phyloP scores from a whole-genome alignment of 1,284 basidiomycete species.

The Leucoagaricus sp. region DNA sequence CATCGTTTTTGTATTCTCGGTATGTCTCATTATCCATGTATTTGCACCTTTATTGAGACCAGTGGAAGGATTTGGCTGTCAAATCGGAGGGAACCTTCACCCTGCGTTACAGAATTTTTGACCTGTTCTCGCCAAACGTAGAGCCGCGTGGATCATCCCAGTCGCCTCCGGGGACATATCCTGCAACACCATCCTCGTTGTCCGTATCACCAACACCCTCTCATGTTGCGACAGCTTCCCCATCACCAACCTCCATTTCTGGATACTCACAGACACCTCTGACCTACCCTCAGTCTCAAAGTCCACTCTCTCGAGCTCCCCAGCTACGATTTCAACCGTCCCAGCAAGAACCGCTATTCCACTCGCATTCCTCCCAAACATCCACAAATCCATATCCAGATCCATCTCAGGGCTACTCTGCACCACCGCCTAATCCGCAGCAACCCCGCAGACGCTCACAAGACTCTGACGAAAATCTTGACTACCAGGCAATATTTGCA shows the following conservation, averaged over 20 bases:
- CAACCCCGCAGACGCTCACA: neutral
- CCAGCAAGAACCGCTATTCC: neutral
- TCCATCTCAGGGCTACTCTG: conserved; percentile 2
- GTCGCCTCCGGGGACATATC: conserved; percentile 6
- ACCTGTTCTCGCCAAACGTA: conserved; percentile 51
- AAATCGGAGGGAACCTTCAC: conserved; percentile 67
- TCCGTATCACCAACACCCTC: conserved; percentile 4
- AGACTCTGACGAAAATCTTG: neutral
- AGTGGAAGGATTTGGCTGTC: conserved; percentile 58
- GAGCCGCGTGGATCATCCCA: conserved; percentile 6
- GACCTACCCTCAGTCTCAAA: neutral
- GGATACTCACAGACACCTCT: conserved; percentile 13
- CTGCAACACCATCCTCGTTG: neutral
- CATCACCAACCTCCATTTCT: neutral
- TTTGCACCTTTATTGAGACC: neutral
- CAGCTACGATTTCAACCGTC: neutral
- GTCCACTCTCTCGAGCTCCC: neutral
- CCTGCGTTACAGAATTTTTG: conserved; percentile 67
- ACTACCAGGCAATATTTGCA: conserved; percentile 9
- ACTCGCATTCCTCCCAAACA: neutral
- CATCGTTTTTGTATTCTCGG: conserved; percentile 75
- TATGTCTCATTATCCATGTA: conserved; percentile 37
- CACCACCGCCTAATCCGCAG: neutral
- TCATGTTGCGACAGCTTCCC: neutral
- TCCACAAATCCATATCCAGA: conserved; percentile 10